A percentile compares a stretch with the other conserved stretches of the same genome.
Evolutionary conservation across 2,329 filamentous ascomycete species (phyloP).

Genomic region (Coniosporium tulheliwenetii): DNA sequence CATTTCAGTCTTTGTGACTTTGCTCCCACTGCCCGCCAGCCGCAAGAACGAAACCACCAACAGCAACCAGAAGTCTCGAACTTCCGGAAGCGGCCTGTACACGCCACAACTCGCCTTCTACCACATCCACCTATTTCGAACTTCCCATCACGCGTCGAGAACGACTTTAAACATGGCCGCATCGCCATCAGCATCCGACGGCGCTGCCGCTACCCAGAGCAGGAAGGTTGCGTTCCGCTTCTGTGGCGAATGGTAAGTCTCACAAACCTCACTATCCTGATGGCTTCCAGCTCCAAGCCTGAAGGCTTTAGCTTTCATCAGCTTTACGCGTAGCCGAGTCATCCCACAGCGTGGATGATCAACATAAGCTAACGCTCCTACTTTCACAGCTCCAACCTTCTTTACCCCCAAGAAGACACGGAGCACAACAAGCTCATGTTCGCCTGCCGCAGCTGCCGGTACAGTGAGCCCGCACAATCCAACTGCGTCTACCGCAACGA

Average conservation of each 20-base stretch:
- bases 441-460: slow-evolving; percentile 89
- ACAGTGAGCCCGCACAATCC: slow-evolving; percentile 70
- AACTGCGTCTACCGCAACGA: slow-evolving; percentile 93
- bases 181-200: slow-evolving; percentile 14
- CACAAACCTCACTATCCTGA: background rate
- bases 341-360: background rate
- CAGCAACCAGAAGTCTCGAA: background rate
- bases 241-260: slow-evolving; percentile 76
- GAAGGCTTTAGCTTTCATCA: no score
- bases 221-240: slow-evolving; percentile 92
- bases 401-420: slow-evolving; percentile 92
- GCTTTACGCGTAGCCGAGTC: no score
- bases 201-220: slow-evolving; percentile 20
- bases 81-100: slow-evolving; percentile 1
- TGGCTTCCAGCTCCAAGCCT: no score
- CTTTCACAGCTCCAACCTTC: slow-evolving; percentile 65
- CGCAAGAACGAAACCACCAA: no score
- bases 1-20: no score
- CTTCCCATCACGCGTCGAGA: no score
- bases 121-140: background rate
- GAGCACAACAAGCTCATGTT: slow-evolving; percentile 76
- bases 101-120: slow-evolving; percentile 2
- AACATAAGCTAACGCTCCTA: background rate
- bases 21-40: no score
- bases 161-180: slow-evolving; percentile 9